phyloP scores from a whole-genome alignment of 805 yeast genomes.

The Candida montana region DNA sequence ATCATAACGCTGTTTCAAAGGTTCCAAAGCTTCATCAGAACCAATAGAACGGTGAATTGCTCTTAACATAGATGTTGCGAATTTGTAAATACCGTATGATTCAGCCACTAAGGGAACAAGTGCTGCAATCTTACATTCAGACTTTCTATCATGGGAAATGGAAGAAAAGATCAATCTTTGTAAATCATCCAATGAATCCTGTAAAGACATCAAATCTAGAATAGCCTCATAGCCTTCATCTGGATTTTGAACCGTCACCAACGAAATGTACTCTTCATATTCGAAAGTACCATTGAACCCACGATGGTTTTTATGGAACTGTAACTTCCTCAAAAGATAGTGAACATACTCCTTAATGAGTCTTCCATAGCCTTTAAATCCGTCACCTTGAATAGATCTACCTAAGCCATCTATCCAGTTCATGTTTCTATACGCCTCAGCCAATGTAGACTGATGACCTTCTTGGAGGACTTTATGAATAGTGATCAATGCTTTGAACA shows the following conservation, averaged over 20 bases:
- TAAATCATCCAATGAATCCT: conserved; percentile 76
- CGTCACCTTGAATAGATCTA: conserved; percentile 41
- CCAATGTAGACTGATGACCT: conserved; percentile 84
- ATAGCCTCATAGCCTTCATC: conserved; percentile 93
- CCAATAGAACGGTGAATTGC: conserved; percentile 75
- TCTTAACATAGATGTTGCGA: conserved; percentile 82
- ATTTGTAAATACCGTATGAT: conserved; percentile 88
- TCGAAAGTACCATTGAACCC: conserved; percentile 95
- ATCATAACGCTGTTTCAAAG: conserved; percentile 64
- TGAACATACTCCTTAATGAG: conserved; percentile 73
- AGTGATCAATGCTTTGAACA: conserved; percentile 79
- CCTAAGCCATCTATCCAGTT: conserved; percentile 75
- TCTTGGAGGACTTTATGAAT: conserved; percentile 94
- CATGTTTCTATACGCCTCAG: conserved; percentile 73
- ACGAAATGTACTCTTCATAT: conserved; percentile 88
- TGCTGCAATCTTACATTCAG: conserved; percentile 79
- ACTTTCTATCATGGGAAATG: conserved; percentile 50
- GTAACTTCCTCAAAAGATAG: conserved; percentile 65
- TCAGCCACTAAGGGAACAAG: conserved; percentile 88
- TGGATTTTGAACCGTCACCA: conserved; percentile 85
- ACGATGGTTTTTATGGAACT: conserved; percentile 77
- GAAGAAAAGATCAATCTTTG: conserved; percentile 73
- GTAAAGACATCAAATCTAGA: conserved; percentile 77
- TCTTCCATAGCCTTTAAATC: conserved; percentile 53
- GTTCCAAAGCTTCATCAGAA: conserved; percentile 70